Evolutionary conservation across 176 grass and related monocot genomes (phyloP), one percentile per base, ranked within the genome.

Genomic region (Carex myosuroides): DNA sequence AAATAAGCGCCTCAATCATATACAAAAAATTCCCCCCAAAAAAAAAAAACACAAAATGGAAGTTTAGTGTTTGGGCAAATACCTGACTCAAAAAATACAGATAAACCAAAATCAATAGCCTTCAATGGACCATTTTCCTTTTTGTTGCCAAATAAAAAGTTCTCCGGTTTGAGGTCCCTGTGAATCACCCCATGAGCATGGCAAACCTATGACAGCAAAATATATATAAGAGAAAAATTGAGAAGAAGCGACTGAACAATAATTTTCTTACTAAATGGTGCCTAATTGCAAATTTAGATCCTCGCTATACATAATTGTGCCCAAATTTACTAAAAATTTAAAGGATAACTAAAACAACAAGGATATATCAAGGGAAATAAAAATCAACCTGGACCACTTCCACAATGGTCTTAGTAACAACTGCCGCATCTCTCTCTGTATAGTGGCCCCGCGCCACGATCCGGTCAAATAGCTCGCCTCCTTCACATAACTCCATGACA

Each of bases 401-500:
- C 1, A 94, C 97, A 83, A 99, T 94, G 75, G 93, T 99, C 46
- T 89, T 90, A 41, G 81, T 90, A 86, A 99, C 93, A 20, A 82
- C 90, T 6, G 97, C 91, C 1, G 97, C 97, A 32, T 93, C 93
- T 26, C 93, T 90, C 85, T 99, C 97, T 33, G 93, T 99, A 87
- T 99, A 99, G 61, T 92, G 93, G 0, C 97, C 96, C 24, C 91
- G 61, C 0, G 97, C 93, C 42, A 96, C 93, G 80, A 99, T 99
- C 74, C 97, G 77, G 81, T 99, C 97, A 66, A 99, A 99, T 52
- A 99, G 87, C 87, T 99, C 97, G 32, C 97, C 97, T 41, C 97
- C 97, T 85, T 99, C 93, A 69, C 97, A 99, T 33, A 99, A 89
- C 88, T 99, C 97, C 97, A 99, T 96, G 79, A 99, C 88, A 21